Evolutionary conservation across 2,329 filamentous ascomycete genomes (phyloP), one percentile per base, ranked within the genome.

Genomic region (Coniochaeta ligniaria): DNA sequence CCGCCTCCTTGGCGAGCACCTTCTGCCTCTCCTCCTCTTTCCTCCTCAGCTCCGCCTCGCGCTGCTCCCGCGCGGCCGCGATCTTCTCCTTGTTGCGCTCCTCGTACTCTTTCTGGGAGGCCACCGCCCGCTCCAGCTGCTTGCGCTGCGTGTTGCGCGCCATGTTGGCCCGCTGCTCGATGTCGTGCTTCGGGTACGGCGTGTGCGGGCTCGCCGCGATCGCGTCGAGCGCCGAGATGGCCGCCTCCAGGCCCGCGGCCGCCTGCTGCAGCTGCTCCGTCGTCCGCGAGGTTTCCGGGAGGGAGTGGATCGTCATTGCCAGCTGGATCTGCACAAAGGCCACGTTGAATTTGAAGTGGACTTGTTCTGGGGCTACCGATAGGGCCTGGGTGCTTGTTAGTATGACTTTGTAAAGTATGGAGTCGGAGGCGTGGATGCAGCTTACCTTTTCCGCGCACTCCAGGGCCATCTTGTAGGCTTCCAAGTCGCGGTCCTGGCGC

Each of bases 151-250:
- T 99, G 72, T 97, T 96, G 63, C 90, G 88, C 65, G 92, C 93
- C 95, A 99, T 99, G 80, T 91, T 96, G 50, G 95, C 94, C 70
- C 96, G 92, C 75, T 96, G 91, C 73, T 98, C 94, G 38, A 99
- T 85, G 67, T 97, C 92, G 62, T 89, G 83, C 67, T 91, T 89
- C 7, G 94, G 95, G 74, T 97, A 99, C 0, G 95, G 96, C 4
- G 95, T 84, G 61, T 85, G 80, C 1, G 84, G 83, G 62, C 85
- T 80, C 35, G 79, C 75, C 3, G 86, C 85, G 64, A 88, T 87
- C 63, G 83, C 83, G 64, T 88, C 85, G 0, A 89, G 76, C 6
- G 83, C 79, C 65, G 89, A 86, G 66, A 98, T 96, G 16, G 95
- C 94, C 64, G 90, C 84, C 64, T 96, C 92, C 1, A 99, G 83